Conservation (phyloP, 108 stramenopile species). For the Nannochloropsis gaditana region DNA sequence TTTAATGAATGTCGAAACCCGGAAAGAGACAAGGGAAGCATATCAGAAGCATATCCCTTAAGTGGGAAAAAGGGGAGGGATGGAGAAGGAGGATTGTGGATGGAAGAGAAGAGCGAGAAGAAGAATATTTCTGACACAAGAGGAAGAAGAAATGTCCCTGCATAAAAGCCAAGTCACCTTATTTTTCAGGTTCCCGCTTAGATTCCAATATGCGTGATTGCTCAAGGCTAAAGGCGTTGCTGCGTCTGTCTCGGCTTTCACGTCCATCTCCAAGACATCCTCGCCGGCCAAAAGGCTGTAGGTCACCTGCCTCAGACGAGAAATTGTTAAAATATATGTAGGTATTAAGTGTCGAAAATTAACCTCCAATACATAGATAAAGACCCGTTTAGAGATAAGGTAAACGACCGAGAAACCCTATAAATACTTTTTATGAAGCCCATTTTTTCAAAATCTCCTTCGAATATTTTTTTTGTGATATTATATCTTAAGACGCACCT, state of each 20-base stretch:
- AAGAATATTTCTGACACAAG: not conserved
- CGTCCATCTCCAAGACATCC: conserved; percentile 2
- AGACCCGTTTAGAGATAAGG: no score
- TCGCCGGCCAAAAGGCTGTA: not conserved
- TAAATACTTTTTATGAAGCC: no score
- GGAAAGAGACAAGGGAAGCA: no score
- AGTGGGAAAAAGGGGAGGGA: not conserved
- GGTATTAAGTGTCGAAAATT: no score
- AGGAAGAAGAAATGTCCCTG: not conserved
- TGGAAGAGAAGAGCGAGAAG: not conserved
- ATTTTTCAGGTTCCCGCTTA: not conserved
- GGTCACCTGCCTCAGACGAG: not conserved
- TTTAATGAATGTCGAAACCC: no score
- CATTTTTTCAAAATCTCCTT: no score
- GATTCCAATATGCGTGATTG: not conserved
- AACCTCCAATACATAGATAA: no score
- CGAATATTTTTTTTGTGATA: no score
- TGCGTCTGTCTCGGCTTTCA: not conserved
- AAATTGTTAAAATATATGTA: not conserved
- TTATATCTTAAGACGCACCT: conserved; percentile 7
- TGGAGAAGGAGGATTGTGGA: not conserved
- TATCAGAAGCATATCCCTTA: no score
- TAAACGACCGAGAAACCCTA: no score
- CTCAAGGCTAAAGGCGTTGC: not conserved
- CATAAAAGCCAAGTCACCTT: not conserved